Base-by-base conservation (phyloP, 495 filamentous ascomycete genomes). In the Hyaloscypha finlandica region DNA sequence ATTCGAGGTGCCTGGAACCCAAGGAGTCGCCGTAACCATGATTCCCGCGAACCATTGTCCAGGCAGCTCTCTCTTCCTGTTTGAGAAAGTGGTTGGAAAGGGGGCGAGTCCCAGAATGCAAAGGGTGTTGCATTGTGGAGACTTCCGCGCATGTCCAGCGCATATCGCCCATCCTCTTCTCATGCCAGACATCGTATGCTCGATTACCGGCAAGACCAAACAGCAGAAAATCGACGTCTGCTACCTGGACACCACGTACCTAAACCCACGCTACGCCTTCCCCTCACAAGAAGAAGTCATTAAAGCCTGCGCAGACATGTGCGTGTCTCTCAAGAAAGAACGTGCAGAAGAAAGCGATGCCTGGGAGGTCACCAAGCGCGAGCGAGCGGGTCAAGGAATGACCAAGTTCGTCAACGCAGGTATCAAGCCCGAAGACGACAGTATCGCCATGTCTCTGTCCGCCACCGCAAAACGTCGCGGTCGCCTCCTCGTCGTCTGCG, bases 11-110 rank as follows among this genome's bases (percentile, higher is more conserved):
- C 90, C 93, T 0, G 85, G 82, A 1, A 95, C 91, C 0, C 83
- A 89, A 45, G 93, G 94, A 3, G 91, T 94, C 0, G 84, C 85
- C 4, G 93, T 98, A 52, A 97, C 92, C 3, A 95, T 97, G 89
- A 89, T 99, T n/a, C 87, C 89, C 8, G 95, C 95, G 1, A 99
- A 99, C 75, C 95, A 99, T 70, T 99, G 95, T 71, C 95, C 95
- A 0, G 95, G 95, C 6, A 96, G 92, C 74, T 96, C 94, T 6
- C 78, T 99, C 2, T 98, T 94, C 74, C 80, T 99, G 0, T 98
- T 97, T 68, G 92, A 97, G 75, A 96, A 96, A 70, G 74, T 78
- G 3, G 74, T 89, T 11, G 87, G 86, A 9, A 85, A 81, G 68
- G 82, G 87, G 9, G 77, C 83, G 61, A 87, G 81, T 54, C 76